Base-by-base conservation (phyloP, 352 stramenopile genomes). In the Thalassiosira exigua region DNA sequence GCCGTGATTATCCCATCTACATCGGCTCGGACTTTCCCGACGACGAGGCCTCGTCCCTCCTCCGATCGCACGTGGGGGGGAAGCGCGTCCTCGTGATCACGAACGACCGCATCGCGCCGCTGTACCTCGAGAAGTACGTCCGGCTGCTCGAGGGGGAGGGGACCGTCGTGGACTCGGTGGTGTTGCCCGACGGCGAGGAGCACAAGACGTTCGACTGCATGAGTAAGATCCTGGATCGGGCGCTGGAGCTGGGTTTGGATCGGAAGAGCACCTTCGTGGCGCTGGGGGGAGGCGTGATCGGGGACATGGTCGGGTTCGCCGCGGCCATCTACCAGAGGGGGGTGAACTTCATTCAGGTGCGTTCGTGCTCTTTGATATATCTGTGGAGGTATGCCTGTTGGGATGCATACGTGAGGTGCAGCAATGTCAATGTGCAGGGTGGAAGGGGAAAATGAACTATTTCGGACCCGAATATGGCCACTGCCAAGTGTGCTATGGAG, bases 251-350 rank as follows among this genome's bases (percentile, higher is more conserved):
- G 24, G 70, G 71, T 26, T 76, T 96, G 27, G 93, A 96, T 85
- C 79, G 93, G 1, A 95, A 93, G 52, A 84, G 76, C 39, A 95
- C 91, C 0, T 93, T 96, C 64, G 81, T 96, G 0, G 93, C 92
- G 1, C 86, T 99, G 30, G 97, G 97, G 53, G 97, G 97, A 29
- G 97, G 97, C 57, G 97, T 99, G 27, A 98, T 99, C 74, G 96
- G 96, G 19, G 97, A 99, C 84, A 94, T 99, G 84, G 96, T 96
- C 11, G 97, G 97, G 17, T 99, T 98, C 88, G 95, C 98, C n/a
- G 95, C 96, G 1, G 88, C 97, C 42, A 98, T 98, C 46, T 99
- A 98, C 90, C 97, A 98, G 91, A 94, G 97, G 53, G 97, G 95
- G 26, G 87, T 97, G 39, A 92, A 95, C 54, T 97, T 97, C 72